phyloP scores from a whole-genome alignment of 805 yeast species.

The Metschnikowia noctiluminum region DNA sequence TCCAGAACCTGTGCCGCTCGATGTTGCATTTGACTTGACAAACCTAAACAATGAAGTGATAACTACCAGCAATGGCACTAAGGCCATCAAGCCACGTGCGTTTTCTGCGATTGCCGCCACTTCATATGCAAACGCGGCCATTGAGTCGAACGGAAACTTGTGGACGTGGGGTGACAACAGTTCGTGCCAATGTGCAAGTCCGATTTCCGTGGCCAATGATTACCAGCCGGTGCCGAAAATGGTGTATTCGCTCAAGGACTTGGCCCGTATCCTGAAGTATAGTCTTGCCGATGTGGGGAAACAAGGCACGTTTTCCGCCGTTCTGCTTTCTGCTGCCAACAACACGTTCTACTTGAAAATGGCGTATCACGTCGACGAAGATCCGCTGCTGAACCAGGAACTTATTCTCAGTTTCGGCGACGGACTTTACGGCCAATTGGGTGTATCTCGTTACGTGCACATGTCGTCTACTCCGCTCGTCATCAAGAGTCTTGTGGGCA shows the following conservation, averaged over 20 bases:
- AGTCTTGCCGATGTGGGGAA: slow-evolving; percentile 12
- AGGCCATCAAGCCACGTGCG: slow-evolving; percentile 34
- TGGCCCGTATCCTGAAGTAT: slow-evolving; percentile 24
- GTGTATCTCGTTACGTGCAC: slow-evolving; percentile 72
- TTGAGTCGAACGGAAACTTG: slow-evolving; percentile 64
- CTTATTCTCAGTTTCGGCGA: slow-evolving; percentile 68
- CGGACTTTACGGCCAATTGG: slow-evolving; percentile 84
- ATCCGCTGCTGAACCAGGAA: slow-evolving; percentile 18
- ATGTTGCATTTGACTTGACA: slow-evolving; percentile 46
- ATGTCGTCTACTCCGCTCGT: slow-evolving; percentile 65
- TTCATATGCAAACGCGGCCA: slow-evolving; percentile 63
- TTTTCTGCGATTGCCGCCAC: slow-evolving; percentile 71
- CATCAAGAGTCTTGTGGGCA: slow-evolving; percentile 28
- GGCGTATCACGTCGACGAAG: slow-evolving; percentile 19
- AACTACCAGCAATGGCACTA: slow-evolving; percentile 17
- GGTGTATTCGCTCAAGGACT: slow-evolving; percentile 30
- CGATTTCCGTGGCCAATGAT: slow-evolving; percentile 63
- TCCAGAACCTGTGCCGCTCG: slow-evolving; percentile 39
- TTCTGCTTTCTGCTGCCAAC: slow-evolving; percentile 65
- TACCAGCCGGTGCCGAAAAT: slow-evolving; percentile 66
- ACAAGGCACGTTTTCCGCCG: slow-evolving; percentile 25
- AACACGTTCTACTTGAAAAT: slow-evolving; percentile 44
- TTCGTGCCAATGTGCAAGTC: slow-evolving; percentile 80
- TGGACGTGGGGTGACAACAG: slow-evolving; percentile 85
- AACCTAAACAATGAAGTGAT: slow-evolving; percentile 51